Conservation (phyloP, 2,329 filamentous ascomycete genomes). For the Claviceps digitariae region DNA sequence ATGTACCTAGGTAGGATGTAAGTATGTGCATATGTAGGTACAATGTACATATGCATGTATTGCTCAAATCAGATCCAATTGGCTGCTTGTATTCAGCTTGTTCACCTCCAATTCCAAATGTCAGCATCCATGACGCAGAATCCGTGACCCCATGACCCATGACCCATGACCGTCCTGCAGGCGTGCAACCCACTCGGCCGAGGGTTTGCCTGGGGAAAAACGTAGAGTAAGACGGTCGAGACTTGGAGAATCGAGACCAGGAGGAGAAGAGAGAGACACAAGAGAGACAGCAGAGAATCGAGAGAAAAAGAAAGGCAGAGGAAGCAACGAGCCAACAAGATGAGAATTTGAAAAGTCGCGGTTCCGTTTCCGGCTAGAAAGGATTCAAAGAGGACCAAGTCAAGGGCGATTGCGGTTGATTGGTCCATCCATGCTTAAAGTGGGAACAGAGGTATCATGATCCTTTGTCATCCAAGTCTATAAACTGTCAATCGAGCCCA, state of each 20-base stretch:
- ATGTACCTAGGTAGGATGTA: too few species aligned
- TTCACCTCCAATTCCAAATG: not conserved
- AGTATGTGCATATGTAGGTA: too few species aligned
- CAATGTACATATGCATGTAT: too few species aligned
- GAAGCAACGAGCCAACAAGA: too few species aligned
- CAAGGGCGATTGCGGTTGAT: not conserved
- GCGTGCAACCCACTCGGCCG: not conserved
- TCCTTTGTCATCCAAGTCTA: not conserved
- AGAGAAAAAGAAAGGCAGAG: not conserved
- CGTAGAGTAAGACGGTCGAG: not conserved
- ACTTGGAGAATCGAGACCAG: not conserved
- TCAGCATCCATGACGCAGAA: not conserved
- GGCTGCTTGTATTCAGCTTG: not conserved
- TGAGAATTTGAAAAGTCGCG: not conserved
- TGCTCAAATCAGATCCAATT: not conserved
- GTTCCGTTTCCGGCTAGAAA: not conserved
- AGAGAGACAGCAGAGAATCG: not conserved
- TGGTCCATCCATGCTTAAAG: not conserved
- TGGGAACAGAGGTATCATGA: not conserved
- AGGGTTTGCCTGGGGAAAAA: not conserved
- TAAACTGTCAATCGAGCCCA: not conserved
- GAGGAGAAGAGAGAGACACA: not conserved
- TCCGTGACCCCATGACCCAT: not conserved
- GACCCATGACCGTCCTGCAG: not conserved
- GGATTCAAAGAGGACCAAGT: too few species aligned